Percentiles rank a stretch among this genome's conserved stretches.
These are phyloP conservation scores for Medicago ruthenica DNA, from an alignment of 306 rosid species.

Conservation along the genomic window DNA sequence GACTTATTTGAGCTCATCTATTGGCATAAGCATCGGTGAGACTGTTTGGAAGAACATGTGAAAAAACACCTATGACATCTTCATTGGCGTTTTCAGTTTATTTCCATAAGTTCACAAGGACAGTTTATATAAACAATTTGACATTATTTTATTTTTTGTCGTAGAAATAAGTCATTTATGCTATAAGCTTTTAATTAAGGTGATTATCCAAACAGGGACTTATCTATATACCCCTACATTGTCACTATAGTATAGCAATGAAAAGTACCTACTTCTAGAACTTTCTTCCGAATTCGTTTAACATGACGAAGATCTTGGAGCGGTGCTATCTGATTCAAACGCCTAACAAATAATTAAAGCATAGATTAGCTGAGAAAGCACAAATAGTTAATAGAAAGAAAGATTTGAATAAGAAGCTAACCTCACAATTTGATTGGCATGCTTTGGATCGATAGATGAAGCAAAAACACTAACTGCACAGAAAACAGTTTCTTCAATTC, in stretches of 20 bases:
- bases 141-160: too few relatives aligned
- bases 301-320: conserved; percentile 76
- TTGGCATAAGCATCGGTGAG: too few relatives aligned
- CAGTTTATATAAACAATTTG: too few relatives aligned
- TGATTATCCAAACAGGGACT: too few relatives aligned
- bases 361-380: conserved; percentile 6
- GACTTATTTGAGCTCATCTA: too few relatives aligned
- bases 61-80: too few relatives aligned
- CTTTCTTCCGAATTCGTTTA: conserved; percentile 78
- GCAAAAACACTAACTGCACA: conserved; percentile 65
- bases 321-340: conserved; percentile 69
- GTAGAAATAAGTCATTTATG: too few relatives aligned
- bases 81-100: too few relatives aligned
- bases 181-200: too few relatives aligned
- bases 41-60: too few relatives aligned
- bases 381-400: neutral
- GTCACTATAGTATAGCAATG: neutral
- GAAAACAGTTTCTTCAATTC: conserved; percentile 8
- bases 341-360: conserved; percentile 52
- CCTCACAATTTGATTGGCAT: conserved; percentile 81
- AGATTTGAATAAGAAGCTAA: conserved; percentile 37
- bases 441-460: conserved; percentile 67
- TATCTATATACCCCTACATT: neutral
- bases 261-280: conserved; percentile 58
- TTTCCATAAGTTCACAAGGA: too few relatives aligned